A percentile compares a stretch with the other conserved stretches of the same genome.
Conservation (phyloP, 202 grass and related monocot species). For the Thinopyrum obtusiflorum region DNA sequence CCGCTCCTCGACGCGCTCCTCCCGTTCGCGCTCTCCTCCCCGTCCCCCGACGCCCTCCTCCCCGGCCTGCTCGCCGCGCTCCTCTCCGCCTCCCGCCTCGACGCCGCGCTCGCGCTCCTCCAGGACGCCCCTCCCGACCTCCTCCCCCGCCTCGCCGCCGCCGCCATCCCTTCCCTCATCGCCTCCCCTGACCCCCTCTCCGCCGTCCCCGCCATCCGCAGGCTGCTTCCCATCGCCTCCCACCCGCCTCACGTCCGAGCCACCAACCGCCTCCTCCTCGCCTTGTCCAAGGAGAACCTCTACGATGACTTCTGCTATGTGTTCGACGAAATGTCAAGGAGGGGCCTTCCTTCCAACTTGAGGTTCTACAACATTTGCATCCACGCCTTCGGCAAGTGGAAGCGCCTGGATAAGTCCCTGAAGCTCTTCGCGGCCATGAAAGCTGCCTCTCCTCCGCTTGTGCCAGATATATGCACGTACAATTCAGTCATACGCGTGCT, state of each 20-base stretch:
- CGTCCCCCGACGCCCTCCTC: slow-evolving; percentile 42
- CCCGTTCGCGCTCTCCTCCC: slow-evolving; percentile 42
- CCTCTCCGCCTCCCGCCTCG: slow-evolving; percentile 52
- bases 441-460: slow-evolving; percentile 34
- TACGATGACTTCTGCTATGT: slow-evolving; percentile 59
- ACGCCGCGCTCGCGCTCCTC: slow-evolving; percentile 46
- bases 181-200: slow-evolving; percentile 27
- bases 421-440: slow-evolving; percentile 70
- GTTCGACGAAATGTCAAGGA: slow-evolving; percentile 73
- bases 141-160: slow-evolving; percentile 54
- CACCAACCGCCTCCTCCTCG: slow-evolving; percentile 52
- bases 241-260: slow-evolving; percentile 40
- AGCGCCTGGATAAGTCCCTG: slow-evolving; percentile 51
- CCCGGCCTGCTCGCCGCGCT: slow-evolving; percentile 46
- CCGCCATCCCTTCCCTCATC: slow-evolving; percentile 43
- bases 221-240: slow-evolving; percentile 51
- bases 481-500: slow-evolving; percentile 69
- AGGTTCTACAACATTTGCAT: slow-evolving; percentile 83
- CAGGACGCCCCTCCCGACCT: slow-evolving; percentile 40
- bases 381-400: slow-evolving; percentile 76
- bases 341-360: slow-evolving; percentile 48
- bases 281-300: slow-evolving; percentile 46
- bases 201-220: slow-evolving; percentile 56
- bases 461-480: slow-evolving; percentile 70
- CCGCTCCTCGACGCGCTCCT: slow-evolving; percentile 49